Evolutionary conservation across 768 basidiomycete genomes (phyloP), one percentile per base, ranked within the genome.

Genomic region (Antrodiella citrinella): DNA sequence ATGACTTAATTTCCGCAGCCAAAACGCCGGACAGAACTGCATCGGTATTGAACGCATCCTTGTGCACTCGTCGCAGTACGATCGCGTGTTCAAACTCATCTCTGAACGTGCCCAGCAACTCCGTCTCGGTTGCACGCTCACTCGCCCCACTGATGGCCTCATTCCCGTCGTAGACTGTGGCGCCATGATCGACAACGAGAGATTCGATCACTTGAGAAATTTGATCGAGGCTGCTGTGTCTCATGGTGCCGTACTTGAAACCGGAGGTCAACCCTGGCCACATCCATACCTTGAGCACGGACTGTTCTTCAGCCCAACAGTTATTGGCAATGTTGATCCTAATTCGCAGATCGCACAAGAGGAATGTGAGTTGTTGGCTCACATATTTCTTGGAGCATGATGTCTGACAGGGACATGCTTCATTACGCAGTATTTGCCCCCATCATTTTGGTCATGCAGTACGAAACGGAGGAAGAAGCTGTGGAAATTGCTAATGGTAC

Each of bases 381-480:
- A 50, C 44, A 23, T 45, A 15, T 56, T n/a, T n/a, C n/a, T n/a
- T n/a, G n/a, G n/a, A n/a, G n/a, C n/a, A n/a, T n/a, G n/a, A n/a
- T n/a, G n/a, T n/a, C n/a, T n/a, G n/a, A n/a, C n/a, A n/a, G n/a
- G n/a, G n/a, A n/a, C n/a, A n/a, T n/a, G n/a, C 24, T 40, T 47
- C n/a, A n/a, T n/a, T n/a, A n/a, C n/a, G n/a, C 47, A 93, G 90
- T 96, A 39, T 99, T 99, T 63, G 95, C 92, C 0, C 95, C 95
- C 1, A 75, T 99, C 57, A 91, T 91, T 54, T 69, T 90, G 24
- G 73, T 98, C 40, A 84, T 97, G 67, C 77, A 80, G 45, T 97
- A 94, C 59, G 81, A 90, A 11, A 80, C 76, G 12, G 68, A 93
- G 26, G 86, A 93, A 1, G 86, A 96, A 59, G 93, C 91, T 0